These are phyloP conservation scores for Lavandula angustifolia DNA, from an alignment of 257 asterid species.

Conservation along the genomic window DNA sequence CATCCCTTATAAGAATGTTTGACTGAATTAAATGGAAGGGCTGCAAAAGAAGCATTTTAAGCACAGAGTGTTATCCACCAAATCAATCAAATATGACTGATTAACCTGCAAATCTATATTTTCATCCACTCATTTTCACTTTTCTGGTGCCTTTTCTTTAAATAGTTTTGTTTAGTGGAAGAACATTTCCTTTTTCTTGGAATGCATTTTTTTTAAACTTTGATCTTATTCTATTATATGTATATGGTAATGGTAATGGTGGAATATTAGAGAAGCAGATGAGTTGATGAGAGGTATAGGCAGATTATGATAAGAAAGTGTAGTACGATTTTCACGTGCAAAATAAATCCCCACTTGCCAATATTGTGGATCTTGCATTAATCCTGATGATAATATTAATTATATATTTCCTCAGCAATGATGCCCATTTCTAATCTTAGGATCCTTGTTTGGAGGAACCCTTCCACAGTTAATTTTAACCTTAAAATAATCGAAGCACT, in stretches of 20 bases:
- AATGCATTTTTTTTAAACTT: neutral
- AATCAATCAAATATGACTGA: slow-evolving; percentile 12
- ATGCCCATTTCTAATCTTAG: neutral
- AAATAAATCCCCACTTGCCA: slow-evolving; percentile 1
- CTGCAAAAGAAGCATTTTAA: neutral
- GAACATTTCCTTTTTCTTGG: neutral
- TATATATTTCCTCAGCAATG: neutral
- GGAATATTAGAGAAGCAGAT: too few relatives aligned
- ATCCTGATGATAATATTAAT: slow-evolving; percentile 26
- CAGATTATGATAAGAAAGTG: too few relatives aligned
- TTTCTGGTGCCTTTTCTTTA: neutral
- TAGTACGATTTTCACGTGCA: slow-evolving; percentile 28
- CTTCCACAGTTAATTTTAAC: neutral
- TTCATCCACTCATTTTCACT: slow-evolving; percentile 22
- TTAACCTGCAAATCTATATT: slow-evolving; percentile 7
- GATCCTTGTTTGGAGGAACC: slow-evolving; percentile 25
- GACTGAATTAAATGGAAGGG: too few relatives aligned
- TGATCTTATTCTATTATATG: neutral
- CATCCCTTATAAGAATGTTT: too few relatives aligned
- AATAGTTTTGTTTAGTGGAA: neutral
- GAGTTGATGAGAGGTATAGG: too few relatives aligned
- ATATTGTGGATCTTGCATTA: slow-evolving; percentile 17
- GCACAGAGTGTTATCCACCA: slow-evolving; percentile 10
- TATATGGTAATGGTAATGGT: too few relatives aligned
- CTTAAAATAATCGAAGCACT: neutral